phyloP scores from a whole-genome alignment of 2,329 filamentous ascomycete genomes.

The Tolypocladium endophyticum region DNA sequence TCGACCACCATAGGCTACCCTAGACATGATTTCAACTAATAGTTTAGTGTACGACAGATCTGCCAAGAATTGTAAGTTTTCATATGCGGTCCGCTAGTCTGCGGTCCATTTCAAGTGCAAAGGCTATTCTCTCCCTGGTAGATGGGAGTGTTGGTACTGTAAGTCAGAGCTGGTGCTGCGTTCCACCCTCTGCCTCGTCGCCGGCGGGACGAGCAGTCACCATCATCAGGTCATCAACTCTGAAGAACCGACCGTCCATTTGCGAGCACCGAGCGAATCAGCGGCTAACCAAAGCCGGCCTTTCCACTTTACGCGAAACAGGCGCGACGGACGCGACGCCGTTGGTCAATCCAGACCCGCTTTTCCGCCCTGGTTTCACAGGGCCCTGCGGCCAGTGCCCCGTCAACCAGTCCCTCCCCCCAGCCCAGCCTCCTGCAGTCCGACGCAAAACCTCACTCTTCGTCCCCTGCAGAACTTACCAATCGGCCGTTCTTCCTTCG shows the following conservation, averaged over 20 bases:
- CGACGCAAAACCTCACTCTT: neutral
- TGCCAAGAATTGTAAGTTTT: neutral
- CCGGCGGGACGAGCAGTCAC: too few species aligned
- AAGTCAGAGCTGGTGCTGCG: neutral
- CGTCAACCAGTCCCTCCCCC: neutral
- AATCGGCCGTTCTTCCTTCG: neutral
- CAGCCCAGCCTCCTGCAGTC: neutral
- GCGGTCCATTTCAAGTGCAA: neutral
- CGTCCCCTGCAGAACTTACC: neutral
- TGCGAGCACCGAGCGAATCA: neutral
- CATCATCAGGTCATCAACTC: neutral
- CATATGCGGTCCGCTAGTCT: too few species aligned
- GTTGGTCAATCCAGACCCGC: neutral
- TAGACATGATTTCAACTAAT: neutral
- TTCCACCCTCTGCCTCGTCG: too few species aligned
- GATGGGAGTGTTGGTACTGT: neutral
- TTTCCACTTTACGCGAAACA: constrained; percentile 19
- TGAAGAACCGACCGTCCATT: neutral
- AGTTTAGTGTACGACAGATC: too few species aligned
- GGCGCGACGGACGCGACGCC: constrained; percentile 9
- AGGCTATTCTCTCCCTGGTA: neutral
- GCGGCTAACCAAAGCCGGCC: neutral
- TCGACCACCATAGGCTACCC: neutral
- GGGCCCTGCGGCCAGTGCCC: neutral
- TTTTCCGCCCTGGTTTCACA: neutral